phyloP scores from a whole-genome alignment of 768 basidiomycete genomes.

The Chlorophyllum brunneum region DNA sequence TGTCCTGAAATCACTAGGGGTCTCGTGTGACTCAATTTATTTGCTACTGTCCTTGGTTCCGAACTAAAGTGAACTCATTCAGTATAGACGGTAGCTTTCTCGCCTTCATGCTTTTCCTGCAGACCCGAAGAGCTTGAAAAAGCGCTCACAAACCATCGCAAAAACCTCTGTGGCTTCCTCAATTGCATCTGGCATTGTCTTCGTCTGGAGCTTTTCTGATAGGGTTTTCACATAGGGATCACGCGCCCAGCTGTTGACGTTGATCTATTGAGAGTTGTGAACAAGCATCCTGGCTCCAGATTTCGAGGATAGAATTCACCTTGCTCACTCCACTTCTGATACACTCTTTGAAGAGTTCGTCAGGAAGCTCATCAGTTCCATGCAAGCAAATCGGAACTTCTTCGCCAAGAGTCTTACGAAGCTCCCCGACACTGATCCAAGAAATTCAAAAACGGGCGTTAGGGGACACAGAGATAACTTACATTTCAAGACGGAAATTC shows the following conservation, averaged over 20 bases:
- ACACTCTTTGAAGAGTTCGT: conserved; percentile 39
- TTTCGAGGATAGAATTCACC: conserved; percentile 17
- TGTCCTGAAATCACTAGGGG: too few species aligned
- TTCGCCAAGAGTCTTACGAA: conserved; percentile 31
- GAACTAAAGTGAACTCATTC: too few species aligned
- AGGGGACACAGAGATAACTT: too few species aligned
- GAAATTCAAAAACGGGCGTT: not conserved
- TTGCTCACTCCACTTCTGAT: conserved; percentile 45
- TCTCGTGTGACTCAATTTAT: too few species aligned
- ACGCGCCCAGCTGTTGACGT: conserved; percentile 44
- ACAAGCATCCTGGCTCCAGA: not conserved
- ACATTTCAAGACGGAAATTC: conserved; percentile 44
- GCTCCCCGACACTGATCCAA: conserved; percentile 30
- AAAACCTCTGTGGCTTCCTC: conserved; percentile 43
- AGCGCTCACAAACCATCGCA: conserved; percentile 34
- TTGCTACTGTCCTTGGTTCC: too few species aligned
- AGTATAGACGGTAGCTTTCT: too few species aligned
- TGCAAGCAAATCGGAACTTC: conserved; percentile 38
- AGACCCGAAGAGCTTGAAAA: conserved; percentile 38
- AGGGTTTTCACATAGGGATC: conserved; percentile 38
- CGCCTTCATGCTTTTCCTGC: conserved; percentile 36
- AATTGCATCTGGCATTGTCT: conserved; percentile 41
- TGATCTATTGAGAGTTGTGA: conserved; percentile 25
- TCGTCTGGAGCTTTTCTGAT: conserved; percentile 26
- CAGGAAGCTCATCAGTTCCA: conserved; percentile 42